Base-by-base conservation (phyloP, 75 land plant species). In the Larix kaempferi region DNA sequence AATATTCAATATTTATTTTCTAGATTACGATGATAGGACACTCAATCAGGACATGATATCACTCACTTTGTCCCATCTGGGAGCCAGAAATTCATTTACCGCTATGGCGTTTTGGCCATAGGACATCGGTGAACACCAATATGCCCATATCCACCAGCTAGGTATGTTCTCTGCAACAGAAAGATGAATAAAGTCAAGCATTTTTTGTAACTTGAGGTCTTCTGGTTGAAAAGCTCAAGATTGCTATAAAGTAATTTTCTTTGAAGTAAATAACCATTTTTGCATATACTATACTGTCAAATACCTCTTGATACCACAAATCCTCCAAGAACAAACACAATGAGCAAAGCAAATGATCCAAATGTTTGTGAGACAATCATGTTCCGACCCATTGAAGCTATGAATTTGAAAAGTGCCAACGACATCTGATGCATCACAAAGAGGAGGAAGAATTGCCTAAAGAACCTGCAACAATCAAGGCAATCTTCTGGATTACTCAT, bases 121-220 rank as follows among this genome's bases (percentile, higher is more conserved):
- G 61, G 80, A 74, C 60, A 89, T 52, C 15, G 90, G 90, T 17
- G 90, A 88, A 6, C 78, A 23, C 83, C 81, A 88, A 77, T 83
- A 88, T 35, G 82, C 89, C 91, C 91, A 89, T 14, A 86, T 84
- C 91, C 91, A 89, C 91, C 91, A 89, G 61, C 62, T 26, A 54
- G 79, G 80, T 62, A 89, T 84, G 26, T 55, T 57, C 23, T 73
- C 85, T 86, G 82, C n/a, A 1, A 3, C 23, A 52, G 19, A 44
- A 44, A 44, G 1, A 44, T 44, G 8, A 44, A 44, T 44, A 44
- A 44, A 44, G 49, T 44, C 49, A 44, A 0, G 49, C 8, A 44
- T 44, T 44, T 44, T 0, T 44, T 44, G 49, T 6, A 44, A 44
- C 7, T 1, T 6, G 49, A 44, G 49, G 6, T 44, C 7, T 44